A percentile compares a stretch with the other conserved stretches of the same genome.
phyloP scores from a whole-genome alignment of 441 rosid genomes.

The Geranium incanum region DNA sequence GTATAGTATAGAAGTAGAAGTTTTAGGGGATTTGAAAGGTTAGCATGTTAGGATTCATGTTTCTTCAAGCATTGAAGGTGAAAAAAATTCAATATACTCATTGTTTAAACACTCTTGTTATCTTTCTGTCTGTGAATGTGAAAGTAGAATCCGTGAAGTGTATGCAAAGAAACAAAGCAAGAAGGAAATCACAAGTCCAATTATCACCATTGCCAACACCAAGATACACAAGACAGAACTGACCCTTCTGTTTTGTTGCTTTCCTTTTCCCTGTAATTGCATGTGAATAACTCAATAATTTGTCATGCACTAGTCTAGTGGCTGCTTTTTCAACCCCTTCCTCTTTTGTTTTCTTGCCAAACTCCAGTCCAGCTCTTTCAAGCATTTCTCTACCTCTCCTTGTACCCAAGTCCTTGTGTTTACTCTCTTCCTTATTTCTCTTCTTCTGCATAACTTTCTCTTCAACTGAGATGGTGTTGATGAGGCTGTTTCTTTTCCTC shows the following conservation, averaged over 20 bases:
- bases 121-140: no score
- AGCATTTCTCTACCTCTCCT: conserved; percentile 34
- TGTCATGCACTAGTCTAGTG: conserved; percentile 47
- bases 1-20: conserved; percentile 10
- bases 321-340: conserved; percentile 41
- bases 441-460: conserved; percentile 10
- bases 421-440: conserved; percentile 10
- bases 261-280: conserved; percentile 30
- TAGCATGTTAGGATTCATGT: neutral
- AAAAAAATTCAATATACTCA: neutral
- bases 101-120: neutral
- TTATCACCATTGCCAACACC: neutral
- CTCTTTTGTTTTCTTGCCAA: conserved; percentile 72
- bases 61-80: neutral
- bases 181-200: neutral
- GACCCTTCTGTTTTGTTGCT: neutral
- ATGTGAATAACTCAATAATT: conserved; percentile 76
- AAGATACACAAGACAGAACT: neutral
- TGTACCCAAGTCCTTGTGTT: neutral
- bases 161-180: no score
- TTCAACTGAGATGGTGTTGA: neutral
- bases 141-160: no score
- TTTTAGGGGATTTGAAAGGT: neutral
- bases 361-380: conserved; percentile 63
- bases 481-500: conserved; percentile 17